Evolutionary conservation across 768 basidiomycete genomes (phyloP).

Genomic region (Rhodocollybia butyracea): DNA sequence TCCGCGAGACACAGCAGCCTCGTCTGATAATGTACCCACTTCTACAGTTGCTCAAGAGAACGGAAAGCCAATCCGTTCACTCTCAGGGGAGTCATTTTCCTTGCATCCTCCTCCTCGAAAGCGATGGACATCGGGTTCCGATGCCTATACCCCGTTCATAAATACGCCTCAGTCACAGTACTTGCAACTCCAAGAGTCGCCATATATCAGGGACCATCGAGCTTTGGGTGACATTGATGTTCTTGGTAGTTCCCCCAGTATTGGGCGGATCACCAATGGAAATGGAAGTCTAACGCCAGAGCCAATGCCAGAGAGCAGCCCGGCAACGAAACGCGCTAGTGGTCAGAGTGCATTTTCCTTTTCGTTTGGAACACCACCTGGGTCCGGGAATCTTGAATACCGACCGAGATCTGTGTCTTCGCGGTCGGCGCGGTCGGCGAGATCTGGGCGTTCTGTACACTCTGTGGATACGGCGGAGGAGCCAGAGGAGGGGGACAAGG

Average conservation of each 20-base stretch:
- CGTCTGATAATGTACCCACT: background rate
- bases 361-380: slow-evolving; percentile 5
- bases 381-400: background rate
- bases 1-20: background rate
- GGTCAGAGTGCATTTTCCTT: slow-evolving; percentile 1
- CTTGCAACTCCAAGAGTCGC: slow-evolving; percentile 2
- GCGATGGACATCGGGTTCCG: slow-evolving; percentile 9
- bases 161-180: background rate
- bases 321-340: background rate
- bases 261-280: background rate
- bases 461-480: slow-evolving; percentile 4
- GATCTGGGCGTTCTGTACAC: background rate
- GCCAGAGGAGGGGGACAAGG: background rate
- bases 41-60: background rate
- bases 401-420: slow-evolving; percentile 2
- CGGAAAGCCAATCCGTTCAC: slow-evolving; percentile 27
- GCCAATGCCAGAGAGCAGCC: background rate
- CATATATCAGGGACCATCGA: slow-evolving; percentile 3
- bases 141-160: background rate
- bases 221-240: slow-evolving; percentile 3
- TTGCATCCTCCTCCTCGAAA: slow-evolving; percentile 31
- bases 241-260: slow-evolving; percentile 5
- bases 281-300: slow-evolving; percentile 4
- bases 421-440: background rate
- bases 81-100: slow-evolving; percentile 22